phyloP scores from a whole-genome alignment of 192 early-diverging fungal species.

The Lunasporangiospora selenospora region DNA sequence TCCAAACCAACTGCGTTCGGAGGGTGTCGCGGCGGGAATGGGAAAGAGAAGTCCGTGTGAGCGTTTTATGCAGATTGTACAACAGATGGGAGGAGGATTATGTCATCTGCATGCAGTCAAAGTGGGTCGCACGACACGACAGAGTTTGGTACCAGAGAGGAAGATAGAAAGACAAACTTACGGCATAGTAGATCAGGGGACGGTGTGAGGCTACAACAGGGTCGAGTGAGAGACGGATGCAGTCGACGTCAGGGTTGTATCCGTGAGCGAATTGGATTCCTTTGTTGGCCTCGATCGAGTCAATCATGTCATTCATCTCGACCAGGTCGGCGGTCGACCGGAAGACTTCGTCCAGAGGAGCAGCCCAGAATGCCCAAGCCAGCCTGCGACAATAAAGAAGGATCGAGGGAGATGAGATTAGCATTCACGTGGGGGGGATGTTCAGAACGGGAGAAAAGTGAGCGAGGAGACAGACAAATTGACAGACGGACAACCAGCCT shows the following conservation, averaged over 20 bases:
- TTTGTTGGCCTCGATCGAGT: conserved; percentile 36
- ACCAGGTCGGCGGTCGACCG: conserved; percentile 25
- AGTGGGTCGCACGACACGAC: too few species aligned
- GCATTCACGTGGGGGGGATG: not conserved
- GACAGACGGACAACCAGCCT: too few species aligned
- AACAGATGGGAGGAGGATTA: too few species aligned
- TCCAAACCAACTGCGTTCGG: conserved; percentile 39
- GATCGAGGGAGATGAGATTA: not conserved
- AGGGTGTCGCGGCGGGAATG: too few species aligned
- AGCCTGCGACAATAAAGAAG: conserved; percentile 47
- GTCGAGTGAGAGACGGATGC: conserved; percentile 64
- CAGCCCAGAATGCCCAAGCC: conserved; percentile 60
- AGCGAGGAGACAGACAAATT: too few species aligned
- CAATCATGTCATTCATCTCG: conserved; percentile 54
- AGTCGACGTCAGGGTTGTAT: conserved; percentile 51
- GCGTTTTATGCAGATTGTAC: too few species aligned
- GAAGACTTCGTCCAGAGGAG: conserved; percentile 40
- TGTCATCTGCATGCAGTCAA: too few species aligned
- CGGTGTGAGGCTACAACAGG: conserved; percentile 61
- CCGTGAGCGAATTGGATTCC: conserved; percentile 50
- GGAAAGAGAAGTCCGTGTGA: too few species aligned
- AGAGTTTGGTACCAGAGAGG: too few species aligned
- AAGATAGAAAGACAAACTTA: conserved; percentile 26
- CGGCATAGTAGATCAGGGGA: conserved; percentile 62
- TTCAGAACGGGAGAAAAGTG: too few species aligned